Conservation (phyloP, 495 filamentous ascomycete genomes). For the Letharia columbiana region DNA sequence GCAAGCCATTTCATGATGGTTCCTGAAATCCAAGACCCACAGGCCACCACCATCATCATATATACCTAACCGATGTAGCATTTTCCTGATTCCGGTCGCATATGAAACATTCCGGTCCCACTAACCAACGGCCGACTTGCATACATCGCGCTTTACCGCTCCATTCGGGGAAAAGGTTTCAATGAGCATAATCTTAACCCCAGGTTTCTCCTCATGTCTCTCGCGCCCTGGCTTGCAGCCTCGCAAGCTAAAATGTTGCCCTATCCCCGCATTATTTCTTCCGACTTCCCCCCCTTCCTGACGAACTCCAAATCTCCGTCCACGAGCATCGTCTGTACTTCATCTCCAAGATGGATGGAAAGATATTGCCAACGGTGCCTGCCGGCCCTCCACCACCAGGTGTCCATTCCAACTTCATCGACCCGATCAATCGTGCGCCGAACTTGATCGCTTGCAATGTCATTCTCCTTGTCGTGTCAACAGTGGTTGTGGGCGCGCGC, state of each 20-base stretch:
- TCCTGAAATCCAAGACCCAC: not conserved
- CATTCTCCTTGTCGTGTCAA: conserved; percentile 12
- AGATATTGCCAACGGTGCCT: not conserved
- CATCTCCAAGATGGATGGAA: conserved; percentile 9
- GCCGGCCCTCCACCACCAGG: conserved; percentile 13
- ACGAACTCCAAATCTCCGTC: not conserved
- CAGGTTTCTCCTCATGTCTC: not conserved
- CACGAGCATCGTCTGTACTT: not conserved
- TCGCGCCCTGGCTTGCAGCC: not conserved
- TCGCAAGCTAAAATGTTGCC: not conserved
- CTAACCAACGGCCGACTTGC: not conserved
- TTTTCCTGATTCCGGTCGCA: not conserved
- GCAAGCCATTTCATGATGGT: not conserved
- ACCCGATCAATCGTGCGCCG: conserved; percentile 10
- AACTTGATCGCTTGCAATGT: conserved; percentile 17
- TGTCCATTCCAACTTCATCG: conserved; percentile 9
- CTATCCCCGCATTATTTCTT: not conserved
- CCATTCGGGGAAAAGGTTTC: not conserved
- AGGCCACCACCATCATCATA: not conserved
- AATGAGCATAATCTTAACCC: not conserved
- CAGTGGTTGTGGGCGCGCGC: conserved; percentile 12
- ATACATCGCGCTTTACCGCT: not conserved
- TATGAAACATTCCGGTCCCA: not conserved
- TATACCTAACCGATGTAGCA: not conserved
- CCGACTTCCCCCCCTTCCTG: not conserved